These are phyloP conservation scores for Saccharomyces kudriavzevii DNA, from an alignment of 805 yeast species.

Conservation along the genomic window DNA sequence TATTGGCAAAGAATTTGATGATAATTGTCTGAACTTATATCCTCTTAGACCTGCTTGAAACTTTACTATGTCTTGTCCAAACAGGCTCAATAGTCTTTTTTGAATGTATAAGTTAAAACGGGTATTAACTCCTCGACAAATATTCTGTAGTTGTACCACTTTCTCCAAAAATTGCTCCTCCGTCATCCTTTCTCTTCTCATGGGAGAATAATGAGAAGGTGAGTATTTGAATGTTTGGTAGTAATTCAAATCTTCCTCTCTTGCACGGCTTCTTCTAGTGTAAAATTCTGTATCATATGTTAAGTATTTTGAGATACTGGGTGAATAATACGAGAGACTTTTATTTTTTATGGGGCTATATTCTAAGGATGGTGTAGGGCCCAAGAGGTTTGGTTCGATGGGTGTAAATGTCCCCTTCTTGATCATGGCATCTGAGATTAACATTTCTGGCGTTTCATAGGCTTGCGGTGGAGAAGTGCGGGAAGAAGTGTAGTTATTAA, in stretches of 20 bases:
- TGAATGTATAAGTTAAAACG: constrained; percentile 59
- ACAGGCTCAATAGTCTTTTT: constrained; percentile 51
- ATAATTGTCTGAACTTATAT: constrained; percentile 14
- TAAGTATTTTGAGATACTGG: constrained; percentile 23
- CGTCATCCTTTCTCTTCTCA: constrained; percentile 23
- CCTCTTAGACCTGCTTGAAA: constrained; percentile 51
- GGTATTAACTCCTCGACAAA: constrained; percentile 58
- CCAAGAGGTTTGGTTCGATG: constrained; percentile 2
- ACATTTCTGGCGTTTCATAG: background rate
- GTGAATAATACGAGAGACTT: constrained; percentile 29
- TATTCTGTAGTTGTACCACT: constrained; percentile 54
- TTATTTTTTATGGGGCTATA: constrained; percentile 23
- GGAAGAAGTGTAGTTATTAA: background rate
- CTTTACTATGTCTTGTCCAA: constrained; percentile 40
- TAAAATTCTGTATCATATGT: constrained; percentile 24
- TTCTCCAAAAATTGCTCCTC: constrained; percentile 23
- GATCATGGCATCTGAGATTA: constrained; percentile 1
- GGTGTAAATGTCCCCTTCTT: constrained; percentile 6
- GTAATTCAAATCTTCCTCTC: constrained; percentile 18
- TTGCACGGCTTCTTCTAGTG: constrained; percentile 23
- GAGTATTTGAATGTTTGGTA: constrained; percentile 19
- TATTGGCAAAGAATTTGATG: constrained; percentile 1
- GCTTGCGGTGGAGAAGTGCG: background rate
- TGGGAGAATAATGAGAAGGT: constrained; percentile 26
- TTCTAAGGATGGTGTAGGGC: constrained; percentile 14